Evolutionary conservation across 768 basidiomycete genomes (phyloP).

Genomic region (Amanita polypyramis): DNA sequence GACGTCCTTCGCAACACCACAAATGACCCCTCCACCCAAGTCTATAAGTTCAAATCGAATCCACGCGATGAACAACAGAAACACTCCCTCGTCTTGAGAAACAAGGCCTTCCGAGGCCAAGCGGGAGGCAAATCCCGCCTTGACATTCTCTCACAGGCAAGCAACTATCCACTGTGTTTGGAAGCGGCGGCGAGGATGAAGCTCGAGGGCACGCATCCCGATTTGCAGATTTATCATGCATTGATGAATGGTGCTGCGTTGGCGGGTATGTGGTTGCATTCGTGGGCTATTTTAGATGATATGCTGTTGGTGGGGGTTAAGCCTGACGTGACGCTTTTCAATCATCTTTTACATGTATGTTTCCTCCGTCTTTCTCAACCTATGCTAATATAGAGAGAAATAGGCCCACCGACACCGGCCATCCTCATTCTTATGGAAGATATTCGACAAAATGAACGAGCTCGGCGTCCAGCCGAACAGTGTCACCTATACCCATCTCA

Average conservation of each 20-base stretch:
- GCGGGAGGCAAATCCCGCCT: conserved; percentile 16
- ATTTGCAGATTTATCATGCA: conserved; percentile 43
- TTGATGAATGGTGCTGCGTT: conserved; percentile 40
- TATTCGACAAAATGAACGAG: conserved; percentile 47
- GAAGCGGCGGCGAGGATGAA: conserved; percentile 50
- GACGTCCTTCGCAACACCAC: not conserved
- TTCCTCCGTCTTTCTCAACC: not conserved
- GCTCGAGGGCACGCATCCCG: conserved; percentile 36
- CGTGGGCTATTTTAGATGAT: conserved; percentile 60
- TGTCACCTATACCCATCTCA: conserved; percentile 41
- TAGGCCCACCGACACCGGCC: conserved; percentile 36
- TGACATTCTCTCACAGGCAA: conserved; percentile 17
- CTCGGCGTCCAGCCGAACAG: conserved; percentile 38
- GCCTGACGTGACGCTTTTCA: conserved; percentile 43
- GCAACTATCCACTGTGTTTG: conserved; percentile 31
- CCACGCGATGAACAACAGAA: conserved; percentile 2
- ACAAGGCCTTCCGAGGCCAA: not conserved
- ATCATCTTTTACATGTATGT: conserved; percentile 48
- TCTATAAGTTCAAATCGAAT: conserved; percentile 6
- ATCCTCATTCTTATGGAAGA: conserved; percentile 32
- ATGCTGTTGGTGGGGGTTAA: conserved; percentile 43
- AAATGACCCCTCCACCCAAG: not conserved
- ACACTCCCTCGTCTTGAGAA: not conserved
- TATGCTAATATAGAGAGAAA: not conserved
- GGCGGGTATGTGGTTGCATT: conserved; percentile 35